Evolutionary conservation across 1,139 yeast genomes (phyloP).

Genomic region (Nakaseomyces nivariensis): DNA sequence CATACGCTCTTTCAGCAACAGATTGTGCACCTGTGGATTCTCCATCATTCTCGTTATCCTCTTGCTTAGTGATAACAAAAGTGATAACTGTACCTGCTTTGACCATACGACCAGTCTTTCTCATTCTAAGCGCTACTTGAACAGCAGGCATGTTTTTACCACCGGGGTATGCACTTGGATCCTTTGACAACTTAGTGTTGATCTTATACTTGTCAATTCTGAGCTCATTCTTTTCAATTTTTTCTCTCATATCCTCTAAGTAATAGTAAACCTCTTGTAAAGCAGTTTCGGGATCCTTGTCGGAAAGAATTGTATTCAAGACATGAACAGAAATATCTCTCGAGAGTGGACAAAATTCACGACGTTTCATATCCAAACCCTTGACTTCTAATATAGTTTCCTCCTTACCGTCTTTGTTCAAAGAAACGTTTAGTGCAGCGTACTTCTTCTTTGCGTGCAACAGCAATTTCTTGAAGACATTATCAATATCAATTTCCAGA

Average conservation of each 20-base stretch:
- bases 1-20: constrained; percentile 66
- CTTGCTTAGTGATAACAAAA: constrained; percentile 53
- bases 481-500: constrained; percentile 91
- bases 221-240: constrained; percentile 53
- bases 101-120: constrained; percentile 72
- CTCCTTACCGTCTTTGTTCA: constrained; percentile 41
- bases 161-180: constrained; percentile 62
- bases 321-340: constrained; percentile 79
- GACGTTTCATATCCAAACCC: constrained; percentile 94
- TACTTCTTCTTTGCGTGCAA: constrained; percentile 96
- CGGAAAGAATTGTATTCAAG: constrained; percentile 60
- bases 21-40: constrained; percentile 7
- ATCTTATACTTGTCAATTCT: constrained; percentile 58
- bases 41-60: constrained; percentile 22
- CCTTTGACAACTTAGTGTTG: constrained; percentile 67
- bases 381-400: constrained; percentile 66
- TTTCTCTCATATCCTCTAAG: constrained; percentile 48
- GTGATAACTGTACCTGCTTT: constrained; percentile 88
- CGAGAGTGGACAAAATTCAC: constrained; percentile 90
- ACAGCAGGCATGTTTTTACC: constrained; percentile 88
- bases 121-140: constrained; percentile 76
- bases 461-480: constrained; percentile 75
- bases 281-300: constrained; percentile 69
- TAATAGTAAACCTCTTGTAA: constrained; percentile 64
- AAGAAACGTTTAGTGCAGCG: constrained; percentile 70